A percentile compares a stretch with the other conserved stretches of the same genome.
Evolutionary conservation across 1,284 basidiomycete genomes (phyloP).

Genomic region (Mycosarcoma mackinlayi): DNA sequence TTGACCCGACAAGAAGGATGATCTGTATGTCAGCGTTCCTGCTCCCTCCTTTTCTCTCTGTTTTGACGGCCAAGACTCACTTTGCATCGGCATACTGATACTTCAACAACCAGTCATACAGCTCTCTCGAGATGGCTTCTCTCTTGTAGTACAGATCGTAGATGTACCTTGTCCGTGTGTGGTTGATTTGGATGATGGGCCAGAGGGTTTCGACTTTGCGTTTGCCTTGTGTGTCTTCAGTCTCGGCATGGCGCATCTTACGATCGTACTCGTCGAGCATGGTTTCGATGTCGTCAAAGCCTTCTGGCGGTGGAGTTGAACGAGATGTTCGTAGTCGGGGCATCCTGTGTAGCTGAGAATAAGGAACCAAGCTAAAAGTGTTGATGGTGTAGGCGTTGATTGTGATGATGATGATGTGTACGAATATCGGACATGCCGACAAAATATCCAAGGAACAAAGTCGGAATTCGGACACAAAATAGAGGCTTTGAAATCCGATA

Average conservation of each 20-base stretch:
- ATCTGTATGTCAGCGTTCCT: neutral
- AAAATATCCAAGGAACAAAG: neutral
- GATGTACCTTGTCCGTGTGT: conserved; percentile 87
- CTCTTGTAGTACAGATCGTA: conserved; percentile 99
- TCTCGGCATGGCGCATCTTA: conserved; percentile 74
- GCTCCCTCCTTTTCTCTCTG: neutral
- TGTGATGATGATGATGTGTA: neutral
- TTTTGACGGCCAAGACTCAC: conserved; percentile 72
- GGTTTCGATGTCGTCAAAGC: conserved; percentile 91
- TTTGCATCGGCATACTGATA: conserved; percentile 97
- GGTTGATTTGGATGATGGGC: conserved; percentile 98
- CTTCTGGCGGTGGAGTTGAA: conserved; percentile 95
- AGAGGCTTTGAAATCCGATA: conserved; percentile 8
- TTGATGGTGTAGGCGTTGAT: neutral
- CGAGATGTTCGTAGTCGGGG: conserved; percentile 93
- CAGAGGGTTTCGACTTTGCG: conserved; percentile 96
- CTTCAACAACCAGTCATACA: conserved; percentile 98
- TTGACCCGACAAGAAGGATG: neutral
- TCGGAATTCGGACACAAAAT: conserved; percentile 17
- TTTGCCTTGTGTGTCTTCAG: conserved; percentile 96
- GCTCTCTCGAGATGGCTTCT: conserved; percentile 89
- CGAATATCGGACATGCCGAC: neutral
- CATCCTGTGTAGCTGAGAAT: conserved; percentile 73
- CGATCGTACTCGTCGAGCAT: conserved; percentile 67
- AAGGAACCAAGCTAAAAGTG: neutral